Base-by-base conservation (phyloP, 1,139 yeast genomes). In the Hemisphaericaspora lyxosophila region DNA sequence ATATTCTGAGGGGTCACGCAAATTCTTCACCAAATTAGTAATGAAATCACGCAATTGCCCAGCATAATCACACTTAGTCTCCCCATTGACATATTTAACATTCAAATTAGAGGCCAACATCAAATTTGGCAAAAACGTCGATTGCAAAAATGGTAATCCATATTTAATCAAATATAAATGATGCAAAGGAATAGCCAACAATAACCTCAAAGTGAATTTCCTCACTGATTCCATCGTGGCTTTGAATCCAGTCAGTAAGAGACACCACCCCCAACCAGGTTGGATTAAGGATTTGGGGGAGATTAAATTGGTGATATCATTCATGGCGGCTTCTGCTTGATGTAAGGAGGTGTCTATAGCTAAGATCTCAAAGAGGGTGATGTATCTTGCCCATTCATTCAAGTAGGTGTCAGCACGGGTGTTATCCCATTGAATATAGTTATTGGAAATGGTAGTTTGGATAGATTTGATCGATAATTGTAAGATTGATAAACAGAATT, bases 311-410 rank as follows among this genome's bases (percentile, higher is more conserved):
- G 80, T 59, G 29, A 89, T 74, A 51, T 87, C 96, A 6, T 63
- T 62, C 2, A 77, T 61, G 0, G 95, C 94, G 9, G 89, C 96
- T 48, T 82, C 82, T 0, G 92, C 81, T 59, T 89, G 97, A 52
- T 89, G 90, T 50, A 86, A 64, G 0, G 96, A 85, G 0, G 96
- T 82, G 55, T 89, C 97, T 34, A 89, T 74, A 2, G 89, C 94
- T 28, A 87, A 64, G 34, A 89, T 84, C 53, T 89, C 96, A 48
- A 80, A 84, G 11, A 89, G 62, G 0, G 96, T 85, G 24, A 80
- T 70, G 51, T 70, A 89, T 43, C 87, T 70, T 34, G 77, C 73
- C 96, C 96, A 89, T 33, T 80, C 78, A 12, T 65, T 66, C 26
- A 76, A 51, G 35, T 72, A 67, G 3, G 51, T 49, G 0, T 54